Evolutionary conservation across 352 stramenopile genomes (phyloP).

Genomic region (Pythium utonaiense): DNA sequence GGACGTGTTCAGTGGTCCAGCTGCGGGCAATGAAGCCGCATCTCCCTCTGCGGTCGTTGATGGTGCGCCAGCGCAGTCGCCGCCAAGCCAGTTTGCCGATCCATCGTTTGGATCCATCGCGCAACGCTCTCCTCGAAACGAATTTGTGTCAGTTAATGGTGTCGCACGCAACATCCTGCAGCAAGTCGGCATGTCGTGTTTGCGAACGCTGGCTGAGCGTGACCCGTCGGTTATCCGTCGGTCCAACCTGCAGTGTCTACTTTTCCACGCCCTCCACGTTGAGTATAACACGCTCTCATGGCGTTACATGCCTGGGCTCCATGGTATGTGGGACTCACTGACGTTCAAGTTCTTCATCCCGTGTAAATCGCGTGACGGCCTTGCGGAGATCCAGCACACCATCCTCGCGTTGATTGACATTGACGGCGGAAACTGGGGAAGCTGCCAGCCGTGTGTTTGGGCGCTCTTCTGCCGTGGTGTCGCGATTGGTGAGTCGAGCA

Average conservation of each 20-base stretch:
- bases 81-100: constrained; percentile 11
- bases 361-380: constrained; percentile 32
- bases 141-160: constrained; percentile 49
- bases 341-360: constrained; percentile 35
- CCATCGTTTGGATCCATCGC: constrained; percentile 22
- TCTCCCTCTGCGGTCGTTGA: constrained; percentile 9
- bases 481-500: constrained; percentile 69
- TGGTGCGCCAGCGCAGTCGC: constrained; percentile 8
- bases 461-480: constrained; percentile 77
- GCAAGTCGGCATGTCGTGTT: constrained; percentile 64
- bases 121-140: constrained; percentile 30
- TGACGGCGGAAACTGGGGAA: constrained; percentile 43
- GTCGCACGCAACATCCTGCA: constrained; percentile 63
- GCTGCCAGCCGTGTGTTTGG: constrained; percentile 60
- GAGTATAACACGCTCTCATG: constrained; percentile 61
- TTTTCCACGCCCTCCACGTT: constrained; percentile 77
- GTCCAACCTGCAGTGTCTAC: constrained; percentile 57
- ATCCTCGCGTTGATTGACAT: constrained; percentile 66
- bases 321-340: constrained; percentile 69
- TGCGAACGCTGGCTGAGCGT: constrained; percentile 75
- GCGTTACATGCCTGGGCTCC: constrained; percentile 54
- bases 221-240: constrained; percentile 61
- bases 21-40: background rate
- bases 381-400: constrained; percentile 48
- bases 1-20: constrained; percentile 25